Conservation (phyloP, 1,284 basidiomycete species). For the Apiotrichum veenhuisii region DNA sequence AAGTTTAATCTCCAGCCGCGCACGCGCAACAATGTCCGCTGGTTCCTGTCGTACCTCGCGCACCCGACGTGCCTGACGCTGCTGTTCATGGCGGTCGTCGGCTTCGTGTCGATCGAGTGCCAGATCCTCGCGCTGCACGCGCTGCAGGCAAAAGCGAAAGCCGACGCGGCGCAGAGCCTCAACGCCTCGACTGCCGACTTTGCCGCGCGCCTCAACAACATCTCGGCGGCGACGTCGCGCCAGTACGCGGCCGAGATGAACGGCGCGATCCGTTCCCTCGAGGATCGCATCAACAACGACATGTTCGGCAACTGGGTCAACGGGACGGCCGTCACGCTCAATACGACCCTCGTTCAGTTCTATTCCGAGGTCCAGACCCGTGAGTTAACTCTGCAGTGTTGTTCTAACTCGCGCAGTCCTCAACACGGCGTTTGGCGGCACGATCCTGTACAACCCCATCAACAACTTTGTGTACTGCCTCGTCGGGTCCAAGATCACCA, state of each 20-base stretch:
- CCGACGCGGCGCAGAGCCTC: slow-evolving; percentile 59
- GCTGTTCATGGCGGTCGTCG: slow-evolving; percentile 83
- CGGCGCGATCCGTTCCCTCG: slow-evolving; percentile 61
- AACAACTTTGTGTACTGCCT: slow-evolving; percentile 84
- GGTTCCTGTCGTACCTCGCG: slow-evolving; percentile 71
- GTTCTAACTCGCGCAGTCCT: slow-evolving; percentile 49
- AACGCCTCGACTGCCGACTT: slow-evolving; percentile 67
- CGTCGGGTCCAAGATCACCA: slow-evolving; percentile 80
- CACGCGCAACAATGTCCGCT: slow-evolving; percentile 42
- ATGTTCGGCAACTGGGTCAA: slow-evolving; percentile 88
- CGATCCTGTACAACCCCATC: slow-evolving; percentile 73
- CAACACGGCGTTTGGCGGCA: slow-evolving; percentile 69
- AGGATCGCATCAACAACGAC: slow-evolving; percentile 74
- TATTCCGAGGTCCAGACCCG: slow-evolving; percentile 50
- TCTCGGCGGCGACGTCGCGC: slow-evolving; percentile 72
- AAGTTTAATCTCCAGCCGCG: slow-evolving; percentile 20
- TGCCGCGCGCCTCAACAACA: slow-evolving; percentile 69
- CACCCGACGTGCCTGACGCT: slow-evolving; percentile 84
- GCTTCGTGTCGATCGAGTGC: slow-evolving; percentile 79
- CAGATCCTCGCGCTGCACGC: slow-evolving; percentile 74
- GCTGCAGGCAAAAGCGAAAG: slow-evolving; percentile 62
- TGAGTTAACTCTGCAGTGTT: slow-evolving; percentile 19
- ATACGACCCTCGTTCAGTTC: slow-evolving; percentile 56
- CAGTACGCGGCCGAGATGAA: slow-evolving; percentile 76
- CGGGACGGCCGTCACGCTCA: slow-evolving; percentile 80